phyloP scores from a whole-genome alignment of 768 basidiomycete species.

The Pulveroboletus ravenelii region DNA sequence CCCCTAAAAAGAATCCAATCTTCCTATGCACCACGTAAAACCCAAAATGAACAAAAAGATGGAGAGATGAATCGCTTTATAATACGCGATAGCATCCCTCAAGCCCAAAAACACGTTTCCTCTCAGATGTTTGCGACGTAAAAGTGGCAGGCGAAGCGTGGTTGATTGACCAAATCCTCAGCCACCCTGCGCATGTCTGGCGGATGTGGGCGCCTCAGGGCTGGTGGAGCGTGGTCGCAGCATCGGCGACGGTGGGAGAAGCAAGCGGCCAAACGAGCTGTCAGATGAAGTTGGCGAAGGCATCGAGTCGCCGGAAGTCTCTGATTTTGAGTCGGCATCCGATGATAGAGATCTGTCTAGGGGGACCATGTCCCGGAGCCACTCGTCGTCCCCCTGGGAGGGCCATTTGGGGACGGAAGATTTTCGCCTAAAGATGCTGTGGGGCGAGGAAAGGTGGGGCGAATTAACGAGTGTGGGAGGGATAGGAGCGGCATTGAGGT shows the following conservation, averaged over 20 bases:
- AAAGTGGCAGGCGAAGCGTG: slow-evolving; percentile 10
- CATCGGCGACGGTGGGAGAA: slow-evolving; percentile 17
- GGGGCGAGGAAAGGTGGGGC: slow-evolving; percentile 48
- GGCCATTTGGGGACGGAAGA: slow-evolving; percentile 34
- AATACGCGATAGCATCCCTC: slow-evolving; percentile 11
- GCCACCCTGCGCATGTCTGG: slow-evolving; percentile 8
- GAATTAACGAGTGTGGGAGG: slow-evolving; percentile 56
- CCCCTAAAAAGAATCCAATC: slow-evolving; percentile 4
- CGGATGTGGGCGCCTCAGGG: slow-evolving; percentile 14
- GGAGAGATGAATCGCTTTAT: background rate
- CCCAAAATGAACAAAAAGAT: slow-evolving; percentile 15
- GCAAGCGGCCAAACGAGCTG: slow-evolving; percentile 7
- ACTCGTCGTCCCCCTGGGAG: slow-evolving; percentile 50
- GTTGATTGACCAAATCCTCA: slow-evolving; percentile 12
- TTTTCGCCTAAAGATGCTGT: slow-evolving; percentile 44
- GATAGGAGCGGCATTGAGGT: slow-evolving; percentile 41
- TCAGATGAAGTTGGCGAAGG: slow-evolving; percentile 23
- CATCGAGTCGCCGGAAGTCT: slow-evolving; percentile 6
- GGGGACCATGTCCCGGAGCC: slow-evolving; percentile 64
- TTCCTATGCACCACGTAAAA: slow-evolving; percentile 11
- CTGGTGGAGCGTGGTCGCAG: slow-evolving; percentile 23
- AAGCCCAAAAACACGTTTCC: slow-evolving; percentile 25
- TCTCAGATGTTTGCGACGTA: slow-evolving; percentile 19
- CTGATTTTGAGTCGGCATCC: slow-evolving; percentile 19
- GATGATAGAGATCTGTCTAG: slow-evolving; percentile 6